phyloP scores from a whole-genome alignment of 1,139 yeast genomes.

The Taphrina communis region DNA sequence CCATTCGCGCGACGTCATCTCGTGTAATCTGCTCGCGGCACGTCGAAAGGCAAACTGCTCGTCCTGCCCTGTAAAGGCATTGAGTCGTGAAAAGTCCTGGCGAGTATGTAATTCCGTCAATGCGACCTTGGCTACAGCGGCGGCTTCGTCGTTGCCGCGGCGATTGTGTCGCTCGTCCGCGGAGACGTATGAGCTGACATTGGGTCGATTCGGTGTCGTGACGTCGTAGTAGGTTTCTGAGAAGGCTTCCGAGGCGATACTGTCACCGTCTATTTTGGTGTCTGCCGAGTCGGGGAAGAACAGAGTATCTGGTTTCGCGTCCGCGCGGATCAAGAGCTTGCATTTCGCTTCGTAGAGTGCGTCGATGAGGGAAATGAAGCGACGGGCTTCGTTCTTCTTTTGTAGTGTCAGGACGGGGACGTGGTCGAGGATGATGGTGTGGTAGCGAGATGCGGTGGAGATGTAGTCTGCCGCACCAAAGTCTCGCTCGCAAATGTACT shows the following conservation, averaged over 20 bases:
- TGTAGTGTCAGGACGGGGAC: constrained; percentile 82
- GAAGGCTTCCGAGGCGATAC: constrained; percentile 50
- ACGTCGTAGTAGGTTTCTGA: constrained; percentile 68
- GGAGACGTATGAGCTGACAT: constrained; percentile 65
- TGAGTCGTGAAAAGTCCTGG: constrained; percentile 58
- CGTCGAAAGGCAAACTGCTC: constrained; percentile 75
- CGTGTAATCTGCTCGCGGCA: constrained; percentile 70
- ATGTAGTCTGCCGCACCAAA: constrained; percentile 69
- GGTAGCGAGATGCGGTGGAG: constrained; percentile 65
- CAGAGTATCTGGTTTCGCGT: constrained; percentile 78
- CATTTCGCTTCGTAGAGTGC: constrained; percentile 94
- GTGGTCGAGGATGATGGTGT: constrained; percentile 63
- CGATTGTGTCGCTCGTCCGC: background rate
- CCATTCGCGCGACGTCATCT: constrained; percentile 68
- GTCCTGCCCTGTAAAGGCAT: constrained; percentile 76
- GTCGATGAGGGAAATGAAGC: constrained; percentile 91
- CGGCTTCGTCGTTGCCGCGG: background rate
- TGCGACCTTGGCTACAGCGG: background rate
- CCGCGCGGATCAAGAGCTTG: constrained; percentile 84
- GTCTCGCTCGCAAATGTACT: constrained; percentile 63
- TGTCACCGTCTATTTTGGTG: constrained; percentile 46
- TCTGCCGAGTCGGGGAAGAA: constrained; percentile 65
- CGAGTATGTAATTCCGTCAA: constrained; percentile 36
- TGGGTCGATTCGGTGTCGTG: constrained; percentile 71
- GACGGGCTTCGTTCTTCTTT: constrained; percentile 79